phyloP scores from a whole-genome alignment of 495 filamentous ascomycete genomes.

The Choiromyces venosus region DNA sequence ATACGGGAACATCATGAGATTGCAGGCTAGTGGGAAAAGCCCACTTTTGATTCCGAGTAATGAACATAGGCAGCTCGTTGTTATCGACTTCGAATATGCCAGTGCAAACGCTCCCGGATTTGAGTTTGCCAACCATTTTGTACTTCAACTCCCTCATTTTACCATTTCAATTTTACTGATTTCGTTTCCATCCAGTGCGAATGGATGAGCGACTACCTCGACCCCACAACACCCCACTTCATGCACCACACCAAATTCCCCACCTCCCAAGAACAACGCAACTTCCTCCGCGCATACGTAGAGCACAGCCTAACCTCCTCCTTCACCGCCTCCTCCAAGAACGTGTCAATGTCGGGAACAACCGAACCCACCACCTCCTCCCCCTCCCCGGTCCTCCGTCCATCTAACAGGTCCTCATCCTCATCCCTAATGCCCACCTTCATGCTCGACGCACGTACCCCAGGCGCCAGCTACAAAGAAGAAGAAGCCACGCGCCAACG shows the following conservation, averaged over 20 bases:
- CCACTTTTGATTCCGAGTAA: slow-evolving; percentile 83
- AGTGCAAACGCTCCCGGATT: slow-evolving; percentile 79
- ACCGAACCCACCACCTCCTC: neutral
- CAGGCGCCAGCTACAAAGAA: slow-evolving; percentile 53
- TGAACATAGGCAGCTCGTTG: slow-evolving; percentile 87
- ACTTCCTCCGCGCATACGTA: slow-evolving; percentile 81
- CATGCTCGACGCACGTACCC: slow-evolving; percentile 63
- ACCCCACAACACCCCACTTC: slow-evolving; percentile 56
- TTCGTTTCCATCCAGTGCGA: slow-evolving; percentile 51
- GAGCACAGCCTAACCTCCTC: slow-evolving; percentile 53
- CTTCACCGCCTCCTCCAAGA: slow-evolving; percentile 4
- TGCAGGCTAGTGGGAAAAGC: slow-evolving; percentile 75
- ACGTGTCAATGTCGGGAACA: neutral
- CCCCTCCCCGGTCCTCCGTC: neutral
- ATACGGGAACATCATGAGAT: slow-evolving; percentile 95
- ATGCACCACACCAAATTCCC: slow-evolving; percentile 69
- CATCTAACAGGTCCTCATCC: neutral
- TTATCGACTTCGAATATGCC: slow-evolving; percentile 99
- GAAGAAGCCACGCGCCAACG: slow-evolving; percentile 58
- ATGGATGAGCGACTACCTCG: slow-evolving; percentile 98
- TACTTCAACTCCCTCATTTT: slow-evolving; percentile 43
- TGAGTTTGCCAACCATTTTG: slow-evolving; percentile 97
- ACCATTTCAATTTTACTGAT: neutral
- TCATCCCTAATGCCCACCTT: slow-evolving; percentile 46
- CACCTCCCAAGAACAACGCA: slow-evolving; percentile 69